These are phyloP conservation scores for Solanum etuberosum DNA, from an alignment of 257 asterid species.

Conservation along the genomic window DNA sequence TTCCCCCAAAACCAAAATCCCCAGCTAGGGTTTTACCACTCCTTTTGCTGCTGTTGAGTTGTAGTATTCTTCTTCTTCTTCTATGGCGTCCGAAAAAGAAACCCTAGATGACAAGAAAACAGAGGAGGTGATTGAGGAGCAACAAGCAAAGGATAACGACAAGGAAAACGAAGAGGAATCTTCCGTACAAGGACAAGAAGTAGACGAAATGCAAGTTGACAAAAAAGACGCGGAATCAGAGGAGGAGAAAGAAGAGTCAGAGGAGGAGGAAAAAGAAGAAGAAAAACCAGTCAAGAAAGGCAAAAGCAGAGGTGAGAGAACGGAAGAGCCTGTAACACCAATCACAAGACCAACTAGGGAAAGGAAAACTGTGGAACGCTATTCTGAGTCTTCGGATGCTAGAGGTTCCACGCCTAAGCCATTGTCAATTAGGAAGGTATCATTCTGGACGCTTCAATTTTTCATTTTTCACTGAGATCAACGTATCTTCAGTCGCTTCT, in stretches of 20 bases:
- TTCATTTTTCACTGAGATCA: neutral
- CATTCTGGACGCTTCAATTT: neutral
- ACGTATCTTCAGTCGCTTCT: neutral
- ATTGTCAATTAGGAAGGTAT: constrained; percentile 48
- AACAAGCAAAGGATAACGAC: neutral
- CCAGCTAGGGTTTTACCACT: neutral
- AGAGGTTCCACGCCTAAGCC: constrained; percentile 30
- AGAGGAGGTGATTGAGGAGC: constrained; percentile 5
- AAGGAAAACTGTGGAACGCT: constrained; percentile 57
- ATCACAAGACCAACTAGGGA: constrained; percentile 54
- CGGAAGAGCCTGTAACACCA: constrained; percentile 22
- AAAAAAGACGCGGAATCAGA: neutral
- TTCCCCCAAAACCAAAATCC: neutral
- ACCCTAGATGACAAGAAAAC: constrained; percentile 19
- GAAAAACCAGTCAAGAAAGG: neutral
- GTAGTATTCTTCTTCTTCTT: neutral
- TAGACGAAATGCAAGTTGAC: neutral
- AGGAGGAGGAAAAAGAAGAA: neutral
- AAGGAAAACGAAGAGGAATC: neutral
- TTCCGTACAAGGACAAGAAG: neutral
- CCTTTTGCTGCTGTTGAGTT: neutral
- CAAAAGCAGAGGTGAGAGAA: neutral
- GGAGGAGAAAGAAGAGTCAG: neutral
- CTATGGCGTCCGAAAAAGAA: constrained; percentile 40
- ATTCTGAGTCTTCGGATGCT: constrained; percentile 20